These are phyloP conservation scores for Pichia sp. DNA, from an alignment of 1,139 yeast genomes.

Conservation along the genomic window DNA sequence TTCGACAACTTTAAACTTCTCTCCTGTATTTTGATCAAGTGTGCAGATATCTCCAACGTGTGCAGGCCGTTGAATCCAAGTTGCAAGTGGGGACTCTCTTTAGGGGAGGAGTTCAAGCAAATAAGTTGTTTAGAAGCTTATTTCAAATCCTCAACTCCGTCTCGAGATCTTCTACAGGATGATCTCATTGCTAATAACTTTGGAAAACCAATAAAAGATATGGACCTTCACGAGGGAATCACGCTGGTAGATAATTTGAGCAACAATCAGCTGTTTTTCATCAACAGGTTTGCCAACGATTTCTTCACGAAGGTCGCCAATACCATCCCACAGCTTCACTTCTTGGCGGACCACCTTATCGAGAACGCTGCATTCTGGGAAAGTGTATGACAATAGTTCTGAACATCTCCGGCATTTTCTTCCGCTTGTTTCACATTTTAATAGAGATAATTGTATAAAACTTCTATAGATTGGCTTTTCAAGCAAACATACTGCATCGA, in stretches of 20 bases:
- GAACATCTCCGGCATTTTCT: not conserved
- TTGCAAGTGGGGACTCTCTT: constrained; percentile 79
- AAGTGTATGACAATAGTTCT: not conserved
- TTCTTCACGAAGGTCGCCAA: constrained; percentile 63
- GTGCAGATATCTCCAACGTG: constrained; percentile 93
- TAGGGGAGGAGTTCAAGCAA: constrained; percentile 74
- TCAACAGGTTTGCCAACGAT: constrained; percentile 72
- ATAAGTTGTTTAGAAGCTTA: constrained; percentile 52
- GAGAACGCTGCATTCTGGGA: constrained; percentile 42
- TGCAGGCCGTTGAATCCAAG: constrained; percentile 74
- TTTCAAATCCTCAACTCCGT: constrained; percentile 27
- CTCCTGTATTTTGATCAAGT: constrained; percentile 70
- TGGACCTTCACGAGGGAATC: constrained; percentile 38
- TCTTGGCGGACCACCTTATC: constrained; percentile 39
- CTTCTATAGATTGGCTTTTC: not conserved
- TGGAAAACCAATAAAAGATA: constrained; percentile 17
- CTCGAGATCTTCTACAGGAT: constrained; percentile 9
- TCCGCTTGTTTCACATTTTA: not conserved
- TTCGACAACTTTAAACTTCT: constrained; percentile 37
- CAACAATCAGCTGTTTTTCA: constrained; percentile 81
- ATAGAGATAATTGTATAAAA: not conserved
- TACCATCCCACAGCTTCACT: constrained; percentile 53
- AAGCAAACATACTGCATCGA: not conserved
- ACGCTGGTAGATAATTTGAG: constrained; percentile 48
- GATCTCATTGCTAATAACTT: constrained; percentile 3